A percentile compares a stretch with the other conserved stretches of the same genome.
phyloP scores from a whole-genome alignment of 1,284 basidiomycete species.

The Ustilago nuda region DNA sequence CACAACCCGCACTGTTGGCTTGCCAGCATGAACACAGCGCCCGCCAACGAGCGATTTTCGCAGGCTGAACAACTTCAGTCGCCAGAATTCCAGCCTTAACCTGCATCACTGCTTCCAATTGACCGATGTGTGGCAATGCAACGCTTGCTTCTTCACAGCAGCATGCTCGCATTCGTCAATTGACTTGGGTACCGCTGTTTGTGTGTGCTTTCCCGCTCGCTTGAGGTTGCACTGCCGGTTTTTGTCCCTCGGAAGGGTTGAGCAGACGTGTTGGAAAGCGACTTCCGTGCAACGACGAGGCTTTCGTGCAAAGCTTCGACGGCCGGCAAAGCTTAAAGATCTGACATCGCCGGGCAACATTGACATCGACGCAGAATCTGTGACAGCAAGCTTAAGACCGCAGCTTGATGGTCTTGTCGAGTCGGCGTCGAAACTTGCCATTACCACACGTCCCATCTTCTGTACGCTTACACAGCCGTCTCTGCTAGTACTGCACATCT shows the following conservation, averaged over 20 bases:
- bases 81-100: not conserved
- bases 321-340: too few relatives aligned
- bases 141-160: not conserved
- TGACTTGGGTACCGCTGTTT: not conserved
- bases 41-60: constrained; percentile 1
- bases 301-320: too few relatives aligned
- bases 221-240: not conserved
- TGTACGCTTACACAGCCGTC: too few relatives aligned
- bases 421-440: too few relatives aligned
- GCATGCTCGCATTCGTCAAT: not conserved
- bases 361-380: not conserved
- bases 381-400: too few relatives aligned
- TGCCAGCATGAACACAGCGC: not conserved
- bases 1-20: not conserved
- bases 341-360: too few relatives aligned
- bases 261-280: too few relatives aligned
- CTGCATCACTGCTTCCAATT: not conserved
- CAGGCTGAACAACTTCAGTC: not conserved
- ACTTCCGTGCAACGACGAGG: too few relatives aligned
- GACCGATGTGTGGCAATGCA: constrained; percentile 2
- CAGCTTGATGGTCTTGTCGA: too few relatives aligned
- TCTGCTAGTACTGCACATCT: too few relatives aligned
- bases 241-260: not conserved
- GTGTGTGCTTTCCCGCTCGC: not conserved
- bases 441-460: too few relatives aligned